phyloP scores from a whole-genome alignment of 768 basidiomycete species.

The Suillus subluteus region DNA sequence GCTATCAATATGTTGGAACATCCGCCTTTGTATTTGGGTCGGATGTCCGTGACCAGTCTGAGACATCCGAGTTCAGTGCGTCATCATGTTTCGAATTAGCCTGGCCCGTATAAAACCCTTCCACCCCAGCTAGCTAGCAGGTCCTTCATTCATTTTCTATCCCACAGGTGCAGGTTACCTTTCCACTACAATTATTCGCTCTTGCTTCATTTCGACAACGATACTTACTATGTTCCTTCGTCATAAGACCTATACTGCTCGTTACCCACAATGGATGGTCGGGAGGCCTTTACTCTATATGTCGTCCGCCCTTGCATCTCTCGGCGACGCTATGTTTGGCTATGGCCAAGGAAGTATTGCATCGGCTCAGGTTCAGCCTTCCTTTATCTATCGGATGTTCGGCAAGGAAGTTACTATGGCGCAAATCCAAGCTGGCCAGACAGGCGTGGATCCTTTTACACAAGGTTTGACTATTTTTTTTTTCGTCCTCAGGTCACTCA shows the following conservation, averaged over 20 bases:
- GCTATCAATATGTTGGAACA: neutral
- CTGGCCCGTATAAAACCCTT: neutral
- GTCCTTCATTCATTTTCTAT: constrained; percentile 1
- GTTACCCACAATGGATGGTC: constrained; percentile 57
- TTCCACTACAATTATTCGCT: constrained; percentile 6
- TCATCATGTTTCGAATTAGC: constrained; percentile 7
- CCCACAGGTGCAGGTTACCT: constrained; percentile 4
- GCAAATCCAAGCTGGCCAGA: constrained; percentile 46
- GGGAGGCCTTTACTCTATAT: constrained; percentile 52
- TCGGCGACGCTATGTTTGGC: constrained; percentile 61
- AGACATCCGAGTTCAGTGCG: neutral
- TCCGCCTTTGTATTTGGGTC: neutral
- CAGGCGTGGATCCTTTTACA: constrained; percentile 48
- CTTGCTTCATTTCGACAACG: constrained; percentile 19
- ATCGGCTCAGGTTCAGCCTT: constrained; percentile 53
- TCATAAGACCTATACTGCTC: constrained; percentile 44
- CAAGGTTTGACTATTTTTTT: constrained; percentile 39
- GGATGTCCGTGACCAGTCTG: neutral
- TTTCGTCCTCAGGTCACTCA: neutral
- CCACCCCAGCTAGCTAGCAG: neutral
- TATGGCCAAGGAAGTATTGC: constrained; percentile 59
- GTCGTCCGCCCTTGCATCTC: constrained; percentile 55
- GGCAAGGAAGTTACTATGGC: constrained; percentile 46
- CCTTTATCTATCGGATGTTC: constrained; percentile 54
- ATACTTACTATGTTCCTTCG: constrained; percentile 33